phyloP scores from a whole-genome alignment of 192 early-diverging fungal genomes.

The Umbelopsis ramanniana region DNA sequence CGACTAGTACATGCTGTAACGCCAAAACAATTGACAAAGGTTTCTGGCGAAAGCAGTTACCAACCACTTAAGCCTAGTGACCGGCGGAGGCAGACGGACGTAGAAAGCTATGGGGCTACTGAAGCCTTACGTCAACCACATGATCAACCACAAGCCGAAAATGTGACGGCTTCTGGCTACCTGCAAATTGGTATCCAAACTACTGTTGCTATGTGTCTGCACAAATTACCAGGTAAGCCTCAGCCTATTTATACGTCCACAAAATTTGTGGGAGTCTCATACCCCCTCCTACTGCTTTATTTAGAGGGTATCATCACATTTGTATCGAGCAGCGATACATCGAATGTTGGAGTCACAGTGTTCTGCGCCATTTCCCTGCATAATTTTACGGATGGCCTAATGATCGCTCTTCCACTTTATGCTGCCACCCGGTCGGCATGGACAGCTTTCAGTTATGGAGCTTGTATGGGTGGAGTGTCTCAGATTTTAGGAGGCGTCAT shows the following conservation, averaged over 20 bases:
- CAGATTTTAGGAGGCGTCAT: conserved; percentile 58
- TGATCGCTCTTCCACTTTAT: conserved; percentile 61
- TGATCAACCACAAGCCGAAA: background rate
- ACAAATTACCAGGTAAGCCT: conserved; percentile 59
- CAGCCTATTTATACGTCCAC: background rate
- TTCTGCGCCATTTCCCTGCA: conserved; percentile 58
- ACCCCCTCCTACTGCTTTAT: conserved; percentile 20
- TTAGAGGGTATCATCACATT: conserved; percentile 62
- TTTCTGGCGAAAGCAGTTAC: conserved; percentile 12
- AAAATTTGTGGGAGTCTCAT: background rate
- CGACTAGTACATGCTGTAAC: conserved; percentile 27
- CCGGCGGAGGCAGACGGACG: background rate
- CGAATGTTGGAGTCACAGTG: conserved; percentile 53
- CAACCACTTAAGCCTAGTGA: background rate
- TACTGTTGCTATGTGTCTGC: conserved; percentile 55
- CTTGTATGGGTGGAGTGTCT: conserved; percentile 54
- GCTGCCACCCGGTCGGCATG: conserved; percentile 48
- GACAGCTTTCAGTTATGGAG: conserved; percentile 49
- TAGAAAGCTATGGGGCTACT: conserved; percentile 33
- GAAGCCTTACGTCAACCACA: conserved; percentile 5
- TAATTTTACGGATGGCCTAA: conserved; percentile 60
- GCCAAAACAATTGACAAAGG: conserved; percentile 16
- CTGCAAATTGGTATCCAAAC: conserved; percentile 56
- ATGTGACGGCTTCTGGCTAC: conserved; percentile 16
- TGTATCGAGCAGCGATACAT: conserved; percentile 43